Percentiles rank a stretch among this genome's conserved stretches.
Conservation (phyloP, 805 yeast species). For the Lachancea waltii region DNA sequence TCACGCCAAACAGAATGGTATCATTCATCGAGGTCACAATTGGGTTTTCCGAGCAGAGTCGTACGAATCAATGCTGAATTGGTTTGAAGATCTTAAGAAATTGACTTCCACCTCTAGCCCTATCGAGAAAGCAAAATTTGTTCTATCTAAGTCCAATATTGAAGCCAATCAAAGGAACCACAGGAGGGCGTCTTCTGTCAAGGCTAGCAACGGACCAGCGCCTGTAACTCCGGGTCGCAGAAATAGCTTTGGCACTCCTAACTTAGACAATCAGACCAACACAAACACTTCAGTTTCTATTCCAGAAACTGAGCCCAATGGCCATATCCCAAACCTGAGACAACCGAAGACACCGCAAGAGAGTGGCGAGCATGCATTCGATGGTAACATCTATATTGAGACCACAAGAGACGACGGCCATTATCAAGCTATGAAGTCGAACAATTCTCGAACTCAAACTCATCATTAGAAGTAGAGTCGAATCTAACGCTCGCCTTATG, state of each 20-base stretch:
- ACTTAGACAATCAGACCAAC: slow-evolving; percentile 18
- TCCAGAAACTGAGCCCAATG: slow-evolving; percentile 7
- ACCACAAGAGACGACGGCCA: slow-evolving; percentile 1
- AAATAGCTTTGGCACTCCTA: slow-evolving; percentile 7
- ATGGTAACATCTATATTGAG: slow-evolving; percentile 5
- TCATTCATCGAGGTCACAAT: slow-evolving; percentile 76
- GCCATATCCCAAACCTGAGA: not conserved
- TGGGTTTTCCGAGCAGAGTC: slow-evolving; percentile 93
- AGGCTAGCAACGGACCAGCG: slow-evolving; percentile 8
- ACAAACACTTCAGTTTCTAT: slow-evolving; percentile 16
- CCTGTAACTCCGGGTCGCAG: slow-evolving; percentile 3
- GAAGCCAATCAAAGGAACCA: slow-evolving; percentile 10
- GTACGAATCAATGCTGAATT: slow-evolving; percentile 68
- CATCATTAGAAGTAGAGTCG: not conserved
- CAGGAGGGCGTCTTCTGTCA: slow-evolving; percentile 2
- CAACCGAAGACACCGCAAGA: slow-evolving; percentile 4
- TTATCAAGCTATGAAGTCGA: not conserved
- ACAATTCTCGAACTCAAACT: not conserved
- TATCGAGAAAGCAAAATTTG: slow-evolving; percentile 46
- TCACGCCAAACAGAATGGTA: slow-evolving; percentile 66
- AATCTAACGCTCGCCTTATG: no score
- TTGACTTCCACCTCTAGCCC: slow-evolving; percentile 61
- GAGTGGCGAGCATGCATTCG: slow-evolving; percentile 2
- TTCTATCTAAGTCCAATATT: slow-evolving; percentile 24
- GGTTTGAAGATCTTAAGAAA: slow-evolving; percentile 75